Conservation (phyloP, 352 stramenopile genomes). For the Phytophthora ohioensis region DNA sequence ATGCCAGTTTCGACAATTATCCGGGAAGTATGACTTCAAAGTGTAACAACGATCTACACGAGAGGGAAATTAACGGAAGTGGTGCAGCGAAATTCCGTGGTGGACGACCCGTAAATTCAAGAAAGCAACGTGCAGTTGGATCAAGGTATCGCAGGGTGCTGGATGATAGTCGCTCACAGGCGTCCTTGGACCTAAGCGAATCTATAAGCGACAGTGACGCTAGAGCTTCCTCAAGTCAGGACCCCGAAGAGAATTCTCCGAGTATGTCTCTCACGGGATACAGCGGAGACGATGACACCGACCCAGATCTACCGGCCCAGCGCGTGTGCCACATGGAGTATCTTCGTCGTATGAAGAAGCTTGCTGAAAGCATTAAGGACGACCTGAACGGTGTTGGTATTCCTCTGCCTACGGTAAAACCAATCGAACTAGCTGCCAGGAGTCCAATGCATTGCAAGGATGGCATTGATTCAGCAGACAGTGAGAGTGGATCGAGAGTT, state of each 20-base stretch:
- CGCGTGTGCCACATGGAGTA: slow-evolving; percentile 79
- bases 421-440: slow-evolving; percentile 5
- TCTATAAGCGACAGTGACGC: slow-evolving; percentile 17
- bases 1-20: slow-evolving; percentile 42
- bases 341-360: slow-evolving; percentile 68
- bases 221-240: slow-evolving; percentile 7
- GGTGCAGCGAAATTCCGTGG: background rate
- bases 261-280: slow-evolving; percentile 28
- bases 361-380: slow-evolving; percentile 72
- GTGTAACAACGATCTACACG: slow-evolving; percentile 17
- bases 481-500: slow-evolving; percentile 8
- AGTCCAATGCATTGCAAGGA: slow-evolving; percentile 7
- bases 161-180: slow-evolving; percentile 34
- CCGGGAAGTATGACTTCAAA: slow-evolving; percentile 15
- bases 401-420: background rate
- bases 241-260: slow-evolving; percentile 4
- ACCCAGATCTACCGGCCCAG: slow-evolving; percentile 54
- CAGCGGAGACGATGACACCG: slow-evolving; percentile 42
- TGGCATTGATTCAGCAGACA: background rate
- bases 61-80: background rate
- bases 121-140: background rate
- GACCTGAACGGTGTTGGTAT: slow-evolving; percentile 46
- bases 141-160: slow-evolving; percentile 42
- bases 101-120: background rate
- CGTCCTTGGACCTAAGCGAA: slow-evolving; percentile 11